phyloP scores from a whole-genome alignment of 164 flowering plant genomes.

The Stephania japonica region DNA sequence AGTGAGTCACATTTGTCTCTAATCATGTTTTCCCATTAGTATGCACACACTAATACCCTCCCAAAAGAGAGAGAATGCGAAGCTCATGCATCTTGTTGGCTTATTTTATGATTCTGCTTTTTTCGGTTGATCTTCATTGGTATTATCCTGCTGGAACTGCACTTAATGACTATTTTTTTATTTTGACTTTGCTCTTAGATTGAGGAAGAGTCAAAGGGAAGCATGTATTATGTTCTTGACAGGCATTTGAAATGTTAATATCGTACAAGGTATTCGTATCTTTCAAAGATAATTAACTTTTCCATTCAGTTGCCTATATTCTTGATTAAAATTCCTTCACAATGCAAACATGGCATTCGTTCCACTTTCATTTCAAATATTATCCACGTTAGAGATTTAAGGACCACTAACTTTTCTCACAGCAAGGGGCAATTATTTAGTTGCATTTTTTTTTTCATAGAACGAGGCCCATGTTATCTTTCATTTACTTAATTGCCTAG shows the following conservation, averaged over 20 bases:
- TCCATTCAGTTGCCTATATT: background rate
- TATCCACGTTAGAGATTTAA: background rate
- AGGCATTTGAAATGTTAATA: conserved; percentile 9
- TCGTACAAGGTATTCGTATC: conserved; percentile 9
- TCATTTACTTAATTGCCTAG: background rate
- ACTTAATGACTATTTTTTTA: background rate
- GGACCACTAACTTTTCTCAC: background rate
- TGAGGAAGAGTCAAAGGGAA: background rate
- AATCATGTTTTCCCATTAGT: background rate
- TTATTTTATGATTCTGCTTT: background rate
- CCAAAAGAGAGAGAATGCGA: background rate
- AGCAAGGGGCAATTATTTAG: background rate
- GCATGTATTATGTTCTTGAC: background rate
- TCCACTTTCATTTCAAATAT: background rate
- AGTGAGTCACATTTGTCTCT: background rate
- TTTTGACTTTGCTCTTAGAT: background rate
- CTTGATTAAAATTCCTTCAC: background rate
- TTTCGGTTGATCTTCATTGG: background rate
- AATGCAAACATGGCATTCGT: background rate
- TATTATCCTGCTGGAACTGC: background rate
- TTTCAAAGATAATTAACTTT: background rate
- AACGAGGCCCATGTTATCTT: background rate
- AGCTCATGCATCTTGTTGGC: background rate
- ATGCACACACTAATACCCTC: too few relatives aligned
- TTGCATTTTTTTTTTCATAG: background rate